These are phyloP conservation scores for Chlamydomonas incerta DNA, from an alignment of 139 green algal genomes.

Conservation along the genomic window DNA sequence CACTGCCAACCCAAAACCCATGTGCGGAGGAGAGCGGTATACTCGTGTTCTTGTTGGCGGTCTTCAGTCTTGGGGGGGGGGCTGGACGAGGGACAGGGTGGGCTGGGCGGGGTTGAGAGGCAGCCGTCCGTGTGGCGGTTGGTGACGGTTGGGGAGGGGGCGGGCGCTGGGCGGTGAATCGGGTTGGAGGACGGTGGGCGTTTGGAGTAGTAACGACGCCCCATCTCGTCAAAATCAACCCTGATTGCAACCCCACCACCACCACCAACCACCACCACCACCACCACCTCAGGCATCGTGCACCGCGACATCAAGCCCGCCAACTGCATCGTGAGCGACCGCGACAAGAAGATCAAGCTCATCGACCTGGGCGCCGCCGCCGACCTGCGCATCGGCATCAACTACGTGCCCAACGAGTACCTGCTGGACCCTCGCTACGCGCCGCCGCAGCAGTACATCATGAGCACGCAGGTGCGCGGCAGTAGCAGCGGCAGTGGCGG, in stretches of 20 bases:
- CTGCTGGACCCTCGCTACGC: slow-evolving; percentile 92
- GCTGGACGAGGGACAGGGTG: neutral
- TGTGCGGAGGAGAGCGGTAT: too few species aligned
- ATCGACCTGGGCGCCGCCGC: slow-evolving; percentile 94
- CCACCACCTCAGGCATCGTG: slow-evolving; percentile 77
- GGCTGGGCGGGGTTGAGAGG: slow-evolving; percentile 68
- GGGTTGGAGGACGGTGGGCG: too few species aligned
- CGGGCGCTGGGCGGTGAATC: too few species aligned
- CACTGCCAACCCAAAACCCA: too few species aligned
- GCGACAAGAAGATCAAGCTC: slow-evolving; percentile 81
- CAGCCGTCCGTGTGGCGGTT: too few species aligned
- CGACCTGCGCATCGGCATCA: slow-evolving; percentile 90
- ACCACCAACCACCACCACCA: too few species aligned
- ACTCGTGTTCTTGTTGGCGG: too few species aligned
- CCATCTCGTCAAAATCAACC: too few species aligned
- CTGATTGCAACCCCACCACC: neutral
- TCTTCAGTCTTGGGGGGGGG: neutral
- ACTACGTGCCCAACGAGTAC: slow-evolving; percentile 95
- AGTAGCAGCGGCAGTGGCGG: too few species aligned
- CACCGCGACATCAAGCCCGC: slow-evolving; percentile 95
- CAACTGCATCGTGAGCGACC: slow-evolving; percentile 84
- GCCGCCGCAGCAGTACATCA: slow-evolving; percentile 95
- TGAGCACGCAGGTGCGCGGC: slow-evolving; percentile 72
- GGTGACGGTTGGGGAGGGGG: too few species aligned
- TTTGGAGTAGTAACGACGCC: too few species aligned